A percentile compares a stretch with the other conserved stretches of the same genome.
These are phyloP conservation scores for Chrysanthemum seticuspe DNA, from an alignment of 129 eudicot genomes.

Conservation along the genomic window DNA sequence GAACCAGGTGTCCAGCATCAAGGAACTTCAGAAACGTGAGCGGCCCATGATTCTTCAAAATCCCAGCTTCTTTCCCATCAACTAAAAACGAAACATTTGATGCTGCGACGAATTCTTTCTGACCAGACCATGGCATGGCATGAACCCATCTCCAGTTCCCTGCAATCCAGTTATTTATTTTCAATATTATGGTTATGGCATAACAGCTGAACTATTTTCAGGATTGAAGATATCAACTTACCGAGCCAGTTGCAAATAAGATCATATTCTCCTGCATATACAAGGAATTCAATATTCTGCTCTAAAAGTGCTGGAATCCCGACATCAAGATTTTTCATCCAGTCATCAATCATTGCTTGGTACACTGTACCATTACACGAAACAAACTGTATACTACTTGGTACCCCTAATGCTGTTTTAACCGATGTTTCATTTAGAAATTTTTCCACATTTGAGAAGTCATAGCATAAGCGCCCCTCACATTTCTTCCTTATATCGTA, in stretches of 20 bases:
- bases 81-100: background rate
- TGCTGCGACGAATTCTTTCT: conserved; percentile 5
- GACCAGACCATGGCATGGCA: conserved; percentile 11
- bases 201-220: background rate
- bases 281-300: conserved; percentile 10
- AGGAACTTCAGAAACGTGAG: background rate
- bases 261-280: conserved; percentile 15
- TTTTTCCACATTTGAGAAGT: conserved; percentile 9
- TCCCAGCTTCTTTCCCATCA: conserved; percentile 14
- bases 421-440: conserved; percentile 5
- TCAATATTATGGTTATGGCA: background rate
- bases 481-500: conserved; percentile 18
- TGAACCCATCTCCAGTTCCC: conserved; percentile 23
- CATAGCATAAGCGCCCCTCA: conserved; percentile 12
- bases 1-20: conserved; percentile 16
- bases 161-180: background rate
- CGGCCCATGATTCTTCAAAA: conserved; percentile 8
- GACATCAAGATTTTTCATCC: conserved; percentile 12
- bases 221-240: background rate
- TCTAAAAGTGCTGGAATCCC: conserved; percentile 17
- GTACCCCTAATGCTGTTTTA: conserved; percentile 15
- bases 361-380: conserved; percentile 11
- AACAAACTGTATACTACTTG: conserved; percentile 1
- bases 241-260: conserved; percentile 21
- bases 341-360: conserved; percentile 11